Evolutionary conservation across 2,329 filamentous ascomycete species (phyloP).

Genomic region (Beauveria varroae): DNA sequence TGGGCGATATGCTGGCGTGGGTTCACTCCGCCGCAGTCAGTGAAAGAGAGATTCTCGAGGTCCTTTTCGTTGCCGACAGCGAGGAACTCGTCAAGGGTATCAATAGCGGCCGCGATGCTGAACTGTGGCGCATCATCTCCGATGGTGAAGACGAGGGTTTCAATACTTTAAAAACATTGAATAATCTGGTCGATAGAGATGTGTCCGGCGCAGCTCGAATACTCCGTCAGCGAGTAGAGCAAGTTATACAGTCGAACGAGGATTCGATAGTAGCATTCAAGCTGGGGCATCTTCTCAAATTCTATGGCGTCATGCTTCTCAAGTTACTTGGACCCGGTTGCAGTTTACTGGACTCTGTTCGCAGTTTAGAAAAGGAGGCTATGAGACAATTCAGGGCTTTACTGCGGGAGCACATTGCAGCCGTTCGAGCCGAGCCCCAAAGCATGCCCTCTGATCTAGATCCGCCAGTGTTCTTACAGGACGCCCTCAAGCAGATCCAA

Average conservation of each 20-base stretch:
- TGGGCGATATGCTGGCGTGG: conserved; percentile 98
- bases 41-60: conserved; percentile 84
- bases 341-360: conserved; percentile 60
- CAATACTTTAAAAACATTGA: conserved; percentile 73
- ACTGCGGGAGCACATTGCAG: conserved; percentile 71
- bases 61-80: conserved; percentile 83
- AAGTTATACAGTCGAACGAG: conserved; percentile 87
- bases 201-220: conserved; percentile 72
- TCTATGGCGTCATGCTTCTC: conserved; percentile 80
- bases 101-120: conserved; percentile 69
- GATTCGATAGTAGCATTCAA: conserved; percentile 85
- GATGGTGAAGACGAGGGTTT: conserved; percentile 58
- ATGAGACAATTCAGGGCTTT: conserved; percentile 75
- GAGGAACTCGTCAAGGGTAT: conserved; percentile 81
- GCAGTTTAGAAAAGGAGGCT: conserved; percentile 64
- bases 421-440: conserved; percentile 64
- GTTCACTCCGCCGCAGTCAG: conserved; percentile 89
- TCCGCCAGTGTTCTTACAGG: conserved; percentile 71
- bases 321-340: conserved; percentile 68
- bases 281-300: conserved; percentile 78
- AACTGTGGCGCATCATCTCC: conserved; percentile 67
- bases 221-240: conserved; percentile 83
- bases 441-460: conserved; percentile 64
- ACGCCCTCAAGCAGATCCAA: conserved; percentile 70
- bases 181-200: conserved; percentile 80